phyloP scores from a whole-genome alignment of 108 stramenopile species.

The Discostella stelligeroides region DNA sequence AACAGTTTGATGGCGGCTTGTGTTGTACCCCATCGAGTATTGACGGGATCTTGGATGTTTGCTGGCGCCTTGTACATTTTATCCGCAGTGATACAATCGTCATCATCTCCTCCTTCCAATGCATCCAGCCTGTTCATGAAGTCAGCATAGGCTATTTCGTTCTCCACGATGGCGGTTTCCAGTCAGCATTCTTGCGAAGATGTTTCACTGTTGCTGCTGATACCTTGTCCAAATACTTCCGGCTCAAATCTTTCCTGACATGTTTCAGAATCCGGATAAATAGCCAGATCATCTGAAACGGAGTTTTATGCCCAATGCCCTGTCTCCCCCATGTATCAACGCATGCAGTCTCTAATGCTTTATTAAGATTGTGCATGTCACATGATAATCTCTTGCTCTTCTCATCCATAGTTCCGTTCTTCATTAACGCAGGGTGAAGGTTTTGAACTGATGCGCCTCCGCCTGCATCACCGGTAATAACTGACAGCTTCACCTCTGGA shows the following conservation, averaged over 20 bases:
- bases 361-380: background rate
- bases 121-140: background rate
- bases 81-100: background rate
- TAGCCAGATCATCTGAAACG: conserved; percentile 4
- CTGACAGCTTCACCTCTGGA: background rate
- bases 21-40: background rate
- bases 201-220: background rate
- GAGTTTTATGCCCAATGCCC: background rate
- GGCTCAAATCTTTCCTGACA: background rate
- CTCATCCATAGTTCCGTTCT: background rate
- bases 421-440: background rate
- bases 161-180: background rate
- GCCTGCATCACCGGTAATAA: conserved; percentile 15
- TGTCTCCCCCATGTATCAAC: conserved; percentile 4
- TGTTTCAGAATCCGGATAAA: background rate
- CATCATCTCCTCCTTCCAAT: background rate
- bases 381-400: background rate
- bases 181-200: background rate
- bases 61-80: background rate
- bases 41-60: background rate
- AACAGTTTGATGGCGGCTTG: background rate
- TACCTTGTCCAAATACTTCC: no score
- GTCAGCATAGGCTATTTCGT: background rate
- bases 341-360: background rate
- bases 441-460: conserved; percentile 14